Conservation (phyloP, 805 yeast genomes). For the Barnettozyma populi region DNA sequence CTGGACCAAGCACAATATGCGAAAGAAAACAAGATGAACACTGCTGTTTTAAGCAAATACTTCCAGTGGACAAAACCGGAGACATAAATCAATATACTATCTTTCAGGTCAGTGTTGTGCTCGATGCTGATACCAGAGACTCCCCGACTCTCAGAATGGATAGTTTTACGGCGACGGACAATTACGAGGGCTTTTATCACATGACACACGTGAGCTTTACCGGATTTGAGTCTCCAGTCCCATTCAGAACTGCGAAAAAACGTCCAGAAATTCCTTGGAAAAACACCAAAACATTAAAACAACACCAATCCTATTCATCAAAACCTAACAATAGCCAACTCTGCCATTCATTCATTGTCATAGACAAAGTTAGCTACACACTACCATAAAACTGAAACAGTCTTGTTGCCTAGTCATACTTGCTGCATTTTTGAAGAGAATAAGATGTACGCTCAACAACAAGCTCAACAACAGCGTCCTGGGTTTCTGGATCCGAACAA, state of each 20-base stretch:
- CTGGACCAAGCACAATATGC: background rate
- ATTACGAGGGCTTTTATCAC: background rate
- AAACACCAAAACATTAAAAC: background rate
- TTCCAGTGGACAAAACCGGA: too few species aligned
- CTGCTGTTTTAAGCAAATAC: too few species aligned
- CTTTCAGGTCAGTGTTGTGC: too few species aligned
- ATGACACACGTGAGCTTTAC: background rate
- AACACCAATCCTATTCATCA: background rate
- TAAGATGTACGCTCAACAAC: constrained; percentile 1
- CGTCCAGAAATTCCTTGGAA: background rate
- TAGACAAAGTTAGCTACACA: background rate
- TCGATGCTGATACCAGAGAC: too few species aligned
- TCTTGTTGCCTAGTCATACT: background rate
- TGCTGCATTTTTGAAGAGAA: background rate
- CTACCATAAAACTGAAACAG: background rate
- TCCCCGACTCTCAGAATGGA: background rate
- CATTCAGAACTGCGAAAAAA: background rate
- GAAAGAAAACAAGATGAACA: too few species aligned
- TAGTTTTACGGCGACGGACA: background rate
- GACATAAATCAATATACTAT: too few species aligned
- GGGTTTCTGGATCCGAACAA: constrained; percentile 11
- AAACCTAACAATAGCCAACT: background rate
- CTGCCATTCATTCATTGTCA: background rate
- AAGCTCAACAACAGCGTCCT: constrained; percentile 17
- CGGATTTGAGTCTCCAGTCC: background rate